These are phyloP conservation scores for Eucalyptus marginata DNA, from an alignment of 345 rosid genomes.

Conservation along the genomic window DNA sequence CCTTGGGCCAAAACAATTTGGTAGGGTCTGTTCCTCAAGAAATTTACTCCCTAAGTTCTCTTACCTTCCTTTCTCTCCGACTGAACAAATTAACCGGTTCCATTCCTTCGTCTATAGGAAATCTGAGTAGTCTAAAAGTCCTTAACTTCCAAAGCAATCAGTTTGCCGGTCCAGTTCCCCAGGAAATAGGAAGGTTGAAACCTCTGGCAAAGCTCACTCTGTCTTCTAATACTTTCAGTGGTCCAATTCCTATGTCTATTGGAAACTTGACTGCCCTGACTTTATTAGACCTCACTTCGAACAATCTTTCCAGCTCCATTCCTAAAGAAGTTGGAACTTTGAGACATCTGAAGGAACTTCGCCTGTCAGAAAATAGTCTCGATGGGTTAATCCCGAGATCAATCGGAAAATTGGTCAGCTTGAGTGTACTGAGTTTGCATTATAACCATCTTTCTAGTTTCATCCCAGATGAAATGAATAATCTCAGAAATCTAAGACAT, in stretches of 20 bases:
- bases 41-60: background rate
- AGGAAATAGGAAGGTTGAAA: background rate
- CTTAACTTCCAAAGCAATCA: rapidly evolving
- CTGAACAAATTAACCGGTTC: background rate
- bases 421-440: rapidly evolving
- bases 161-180: background rate
- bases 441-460: background rate
- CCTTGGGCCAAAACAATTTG: background rate
- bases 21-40: background rate
- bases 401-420: background rate
- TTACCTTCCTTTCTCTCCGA: background rate
- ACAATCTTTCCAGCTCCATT: background rate
- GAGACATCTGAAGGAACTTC: background rate
- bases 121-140: background rate
- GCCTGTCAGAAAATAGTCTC: background rate
- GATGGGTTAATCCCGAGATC: background rate
- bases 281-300: rapidly evolving
- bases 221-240: background rate
- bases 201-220: background rate
- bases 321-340: background rate
- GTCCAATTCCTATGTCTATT: background rate
- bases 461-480: background rate
- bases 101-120: background rate
- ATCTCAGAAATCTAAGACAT: background rate
- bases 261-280: background rate